These are phyloP conservation scores for Phytophthora sojae DNA, from an alignment of 352 stramenopile species.

Conservation along the genomic window DNA sequence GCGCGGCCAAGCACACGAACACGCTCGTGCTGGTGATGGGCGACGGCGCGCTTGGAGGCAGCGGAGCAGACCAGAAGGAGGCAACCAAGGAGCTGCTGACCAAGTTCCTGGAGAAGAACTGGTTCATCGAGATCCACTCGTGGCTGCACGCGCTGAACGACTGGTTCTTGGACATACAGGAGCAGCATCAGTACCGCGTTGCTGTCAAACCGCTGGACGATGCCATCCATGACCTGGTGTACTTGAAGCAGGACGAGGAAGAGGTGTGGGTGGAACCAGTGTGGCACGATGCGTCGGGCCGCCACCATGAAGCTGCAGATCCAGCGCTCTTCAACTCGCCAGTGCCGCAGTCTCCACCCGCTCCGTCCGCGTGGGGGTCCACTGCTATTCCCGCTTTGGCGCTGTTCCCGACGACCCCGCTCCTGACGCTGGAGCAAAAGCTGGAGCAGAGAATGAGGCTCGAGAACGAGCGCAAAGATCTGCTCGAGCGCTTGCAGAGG, in stretches of 20 bases:
- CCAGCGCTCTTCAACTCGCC: background rate
- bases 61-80: slow-evolving; percentile 36
- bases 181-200: slow-evolving; percentile 30
- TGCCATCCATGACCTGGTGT: slow-evolving; percentile 32
- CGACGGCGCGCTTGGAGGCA: slow-evolving; percentile 41
- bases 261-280: slow-evolving; percentile 29
- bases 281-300: slow-evolving; percentile 7
- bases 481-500: slow-evolving; percentile 27
- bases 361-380: slow-evolving; percentile 25
- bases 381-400: slow-evolving; percentile 17
- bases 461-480: slow-evolving; percentile 33
- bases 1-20: slow-evolving; percentile 34
- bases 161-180: slow-evolving; percentile 44
- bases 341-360: slow-evolving; percentile 10
- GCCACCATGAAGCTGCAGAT: slow-evolving; percentile 18
- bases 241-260: slow-evolving; percentile 35
- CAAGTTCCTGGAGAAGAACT: slow-evolving; percentile 44
- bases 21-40: slow-evolving; percentile 53
- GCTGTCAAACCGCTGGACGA: slow-evolving; percentile 44
- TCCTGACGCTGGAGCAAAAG: slow-evolving; percentile 33
- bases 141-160: slow-evolving; percentile 44
- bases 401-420: slow-evolving; percentile 25
- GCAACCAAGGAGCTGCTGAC: slow-evolving; percentile 41
- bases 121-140: slow-evolving; percentile 50
- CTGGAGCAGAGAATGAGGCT: slow-evolving; percentile 29